Conservation (phyloP, 192 early-diverging fungal genomes). For the Coemansia sp. region DNA sequence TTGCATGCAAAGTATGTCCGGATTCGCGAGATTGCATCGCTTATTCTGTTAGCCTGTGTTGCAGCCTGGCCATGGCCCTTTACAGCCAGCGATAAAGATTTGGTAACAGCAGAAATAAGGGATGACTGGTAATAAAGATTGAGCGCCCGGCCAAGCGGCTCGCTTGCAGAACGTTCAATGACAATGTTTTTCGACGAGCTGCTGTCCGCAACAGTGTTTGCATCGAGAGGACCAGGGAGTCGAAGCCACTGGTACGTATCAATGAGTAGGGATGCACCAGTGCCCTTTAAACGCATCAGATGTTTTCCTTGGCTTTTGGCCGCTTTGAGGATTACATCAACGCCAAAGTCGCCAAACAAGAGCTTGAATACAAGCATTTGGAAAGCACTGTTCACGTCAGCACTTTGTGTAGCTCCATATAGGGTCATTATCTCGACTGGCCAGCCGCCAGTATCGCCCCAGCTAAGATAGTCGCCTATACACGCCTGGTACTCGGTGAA, state of each 20-base stretch:
- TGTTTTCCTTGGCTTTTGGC: conserved; percentile 20
- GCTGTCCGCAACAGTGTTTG: conserved; percentile 17
- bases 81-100: conserved; percentile 25
- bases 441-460: conserved; percentile 23
- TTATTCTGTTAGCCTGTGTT: conserved; percentile 8
- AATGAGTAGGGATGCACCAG: conserved; percentile 34
- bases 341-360: conserved; percentile 53
- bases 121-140: conserved; percentile 42
- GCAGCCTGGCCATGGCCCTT: conserved; percentile 25
- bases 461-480: conserved; percentile 28
- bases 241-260: conserved; percentile 50
- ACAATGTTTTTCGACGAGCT: background rate
- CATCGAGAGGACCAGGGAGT: conserved; percentile 35
- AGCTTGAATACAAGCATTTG: conserved; percentile 38
- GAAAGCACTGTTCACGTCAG: conserved; percentile 24
- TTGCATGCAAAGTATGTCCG: conserved; percentile 31
- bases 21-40: conserved; percentile 33
- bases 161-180: conserved; percentile 9
- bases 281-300: conserved; percentile 17
- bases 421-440: conserved; percentile 50
- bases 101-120: conserved; percentile 27
- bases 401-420: conserved; percentile 28
- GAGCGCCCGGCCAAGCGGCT: conserved; percentile 38
- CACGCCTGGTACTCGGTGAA: conserved; percentile 29
- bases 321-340: conserved; percentile 25